These are phyloP conservation scores for Globisporangium uncinulatum DNA, from an alignment of 352 stramenopile species.

Conservation along the genomic window DNA sequence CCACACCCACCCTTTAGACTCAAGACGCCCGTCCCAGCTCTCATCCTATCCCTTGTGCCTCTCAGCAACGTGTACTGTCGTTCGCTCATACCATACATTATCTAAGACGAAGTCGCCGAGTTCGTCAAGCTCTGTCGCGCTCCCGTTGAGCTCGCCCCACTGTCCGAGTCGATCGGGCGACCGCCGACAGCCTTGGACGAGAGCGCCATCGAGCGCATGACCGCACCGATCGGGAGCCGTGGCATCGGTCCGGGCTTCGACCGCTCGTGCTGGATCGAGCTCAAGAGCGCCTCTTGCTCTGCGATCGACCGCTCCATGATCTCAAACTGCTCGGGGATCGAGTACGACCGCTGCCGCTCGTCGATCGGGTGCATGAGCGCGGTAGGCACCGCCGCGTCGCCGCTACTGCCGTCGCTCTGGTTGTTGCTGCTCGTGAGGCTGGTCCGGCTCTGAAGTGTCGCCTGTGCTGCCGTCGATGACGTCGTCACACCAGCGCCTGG, in stretches of 20 bases:
- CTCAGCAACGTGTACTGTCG: neutral
- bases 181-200: neutral
- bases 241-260: slow-evolving; percentile 23
- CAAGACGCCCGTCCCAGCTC: no score
- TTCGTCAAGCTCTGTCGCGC: neutral
- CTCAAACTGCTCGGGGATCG: slow-evolving; percentile 46
- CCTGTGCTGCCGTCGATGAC: neutral
- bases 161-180: neutral
- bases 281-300: slow-evolving; percentile 55
- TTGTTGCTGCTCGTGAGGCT: neutral
- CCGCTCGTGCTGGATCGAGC: slow-evolving; percentile 47
- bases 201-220: slow-evolving; percentile 10
- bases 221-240: slow-evolving; percentile 17
- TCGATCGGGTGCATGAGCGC: slow-evolving; percentile 10
- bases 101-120: neutral
- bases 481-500: no score
- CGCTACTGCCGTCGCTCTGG: neutral
- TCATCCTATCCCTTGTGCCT: neutral
- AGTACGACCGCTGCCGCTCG: slow-evolving; percentile 30
- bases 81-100: no score
- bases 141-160: neutral
- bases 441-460: no score
- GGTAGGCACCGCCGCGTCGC: neutral
- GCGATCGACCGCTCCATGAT: slow-evolving; percentile 58
- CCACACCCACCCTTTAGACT: neutral